Evolutionary conservation across 2,329 filamentous ascomycete species (phyloP).

Genomic region (Grosmannia penicillata): DNA sequence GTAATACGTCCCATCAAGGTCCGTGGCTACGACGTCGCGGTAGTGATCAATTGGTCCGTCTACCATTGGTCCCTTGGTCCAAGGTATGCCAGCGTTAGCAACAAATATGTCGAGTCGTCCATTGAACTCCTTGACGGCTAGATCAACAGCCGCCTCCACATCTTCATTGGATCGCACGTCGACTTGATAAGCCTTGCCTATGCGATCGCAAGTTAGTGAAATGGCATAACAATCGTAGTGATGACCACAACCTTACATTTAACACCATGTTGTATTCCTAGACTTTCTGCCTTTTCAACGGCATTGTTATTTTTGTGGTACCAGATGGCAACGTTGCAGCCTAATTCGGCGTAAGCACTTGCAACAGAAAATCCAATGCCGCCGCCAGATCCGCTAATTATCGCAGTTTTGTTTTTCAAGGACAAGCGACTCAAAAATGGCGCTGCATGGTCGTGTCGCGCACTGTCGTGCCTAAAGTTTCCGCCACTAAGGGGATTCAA

Average conservation of each 20-base stretch:
- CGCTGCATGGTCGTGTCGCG: conserved; percentile 28
- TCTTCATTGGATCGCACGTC: conserved; percentile 38
- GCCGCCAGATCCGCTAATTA: conserved; percentile 51
- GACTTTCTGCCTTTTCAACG: conserved; percentile 42
- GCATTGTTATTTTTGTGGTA: conserved; percentile 57
- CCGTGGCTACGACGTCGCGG: conserved; percentile 50
- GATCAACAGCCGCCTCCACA: conserved; percentile 32
- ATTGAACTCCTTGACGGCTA: conserved; percentile 49
- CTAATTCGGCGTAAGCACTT: conserved; percentile 51
- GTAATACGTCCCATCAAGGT: conserved; percentile 65
- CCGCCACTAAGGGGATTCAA: conserved; percentile 22
- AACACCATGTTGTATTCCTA: conserved; percentile 51
- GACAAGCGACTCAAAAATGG: conserved; percentile 49
- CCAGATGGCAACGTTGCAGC: conserved; percentile 58
- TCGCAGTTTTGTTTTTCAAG: conserved; percentile 53
- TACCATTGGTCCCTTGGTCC: conserved; percentile 53
- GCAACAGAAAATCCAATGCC: conserved; percentile 55
- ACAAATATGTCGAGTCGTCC: conserved; percentile 64
- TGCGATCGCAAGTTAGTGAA: not conserved
- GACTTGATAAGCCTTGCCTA: conserved; percentile 46
- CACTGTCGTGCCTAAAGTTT: conserved; percentile 43
- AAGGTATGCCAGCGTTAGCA: conserved; percentile 63
- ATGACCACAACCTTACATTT: conserved; percentile 36
- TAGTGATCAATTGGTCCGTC: conserved; percentile 53
- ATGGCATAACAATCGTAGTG: not conserved